Base-by-base conservation (phyloP, 2,329 filamentous ascomycete species). In the Phaeophleospora eucalypticola region DNA sequence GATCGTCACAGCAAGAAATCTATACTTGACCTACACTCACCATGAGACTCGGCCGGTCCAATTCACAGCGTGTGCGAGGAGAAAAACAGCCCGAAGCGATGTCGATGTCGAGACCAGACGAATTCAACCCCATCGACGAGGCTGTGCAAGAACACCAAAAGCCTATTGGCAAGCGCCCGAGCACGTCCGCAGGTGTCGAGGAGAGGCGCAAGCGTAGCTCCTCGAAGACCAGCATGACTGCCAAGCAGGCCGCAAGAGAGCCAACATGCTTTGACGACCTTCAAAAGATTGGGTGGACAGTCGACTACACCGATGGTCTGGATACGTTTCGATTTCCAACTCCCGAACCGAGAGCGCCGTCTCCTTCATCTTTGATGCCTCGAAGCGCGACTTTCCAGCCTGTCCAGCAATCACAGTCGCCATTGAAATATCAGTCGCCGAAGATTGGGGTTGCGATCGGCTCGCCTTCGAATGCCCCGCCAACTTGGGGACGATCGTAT, bases 251-350 rank as follows among this genome's bases (percentile, higher is more conserved):
- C 24, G 43, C 32, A 34, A 46, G 41, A 29, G 43, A 45, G 29
- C 40, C 45, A 20, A 53, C 35, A 27, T 53, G 52, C 36, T 44
- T 43, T 45, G 29, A 48, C 20, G 56, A 57, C 27, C 42, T 56
- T n/a, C 40, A 53, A 20, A 43, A 45, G 32, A 39, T 43, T 15
- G 54, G 45, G 24, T 34, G 36, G 18, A 56, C 48, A 6, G 57
- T 61, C 7, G 59, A 59, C 18, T 57, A 58, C 36, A 44, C 33
- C 16, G 46, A 53, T 10, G 58, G 57, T 19, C 53, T 52, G 10
- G 56, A 61, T 19, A 58, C 46, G 9, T 64, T 60, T 46, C 49
- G 46, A 40, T 64, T 62, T 35, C 60, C 62, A 14, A 60, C 58
- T 19, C 58, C 60, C 19, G 60, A 58, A 21, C 59, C 58, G 21